Base-by-base conservation (phyloP, 2,329 filamentous ascomycete species). In the Zopfia rhizophila region DNA sequence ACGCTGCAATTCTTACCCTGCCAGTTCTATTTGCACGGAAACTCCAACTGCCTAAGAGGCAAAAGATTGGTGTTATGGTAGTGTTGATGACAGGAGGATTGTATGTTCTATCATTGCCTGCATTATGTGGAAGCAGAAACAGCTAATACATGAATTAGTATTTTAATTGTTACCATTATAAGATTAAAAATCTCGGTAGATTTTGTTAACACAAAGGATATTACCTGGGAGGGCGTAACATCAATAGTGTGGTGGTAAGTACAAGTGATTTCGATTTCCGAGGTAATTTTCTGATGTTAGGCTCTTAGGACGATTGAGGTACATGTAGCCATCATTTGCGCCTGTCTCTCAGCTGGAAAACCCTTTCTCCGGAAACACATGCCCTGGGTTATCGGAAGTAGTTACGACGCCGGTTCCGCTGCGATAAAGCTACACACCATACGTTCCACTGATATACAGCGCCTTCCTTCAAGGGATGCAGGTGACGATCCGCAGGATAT, bases 51-150 rank as follows among this genome's bases (percentile, higher is more conserved):
- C 35, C 35, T 38, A 38, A 25, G 35, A 38, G 21, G 35, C 35
- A 38, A 38, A 38, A 38, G 35, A 25, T 38, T 38, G 35, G 35
- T 38, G 21, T 38, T 18, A 25, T 25, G 35, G 7, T 38, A 25
- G n/a, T 38, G 23, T 38, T 38, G 17, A 38, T 38, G 16, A 38
- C 35, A 38, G 35, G 35, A 38, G 35, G 35, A 25, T 38, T 38
- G 35, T 38, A 38, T 38, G 35, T 38, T 38, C 16, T 38, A 38
- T 38, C 6, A 25, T 27, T 18, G 14, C 12, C 35, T 38, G 35
- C 21, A 38, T 11, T 23, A 11, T 38, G 28, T 38, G 12, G 35
- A n/a, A 38, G 11, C 17, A 25, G 35, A 24, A 38, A 8, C 3
- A 23, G 22, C 36, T 38, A 38, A 38, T 12, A 38, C 36, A 11